phyloP scores from a whole-genome alignment of 208 protist genomes.

The Trypanosoma melophagium region DNA sequence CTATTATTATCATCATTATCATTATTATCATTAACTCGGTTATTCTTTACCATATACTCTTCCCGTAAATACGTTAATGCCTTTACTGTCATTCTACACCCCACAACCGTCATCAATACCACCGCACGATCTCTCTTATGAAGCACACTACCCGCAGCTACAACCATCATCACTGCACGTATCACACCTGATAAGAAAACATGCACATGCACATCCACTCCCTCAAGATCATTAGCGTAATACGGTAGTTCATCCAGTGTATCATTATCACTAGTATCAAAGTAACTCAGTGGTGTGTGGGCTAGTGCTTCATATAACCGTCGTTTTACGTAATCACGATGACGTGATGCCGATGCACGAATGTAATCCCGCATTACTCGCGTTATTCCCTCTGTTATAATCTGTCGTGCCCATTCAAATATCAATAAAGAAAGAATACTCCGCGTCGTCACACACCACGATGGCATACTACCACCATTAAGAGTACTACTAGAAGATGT shows the following conservation, averaged over 20 bases:
- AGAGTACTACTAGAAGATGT: conserved; percentile 17
- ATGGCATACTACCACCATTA: not conserved
- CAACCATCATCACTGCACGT: conserved; percentile 29
- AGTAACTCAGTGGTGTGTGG: conserved; percentile 61
- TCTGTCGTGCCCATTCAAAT: conserved; percentile 53
- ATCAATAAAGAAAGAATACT: conserved; percentile 38
- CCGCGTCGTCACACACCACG: not conserved
- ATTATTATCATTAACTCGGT: not conserved
- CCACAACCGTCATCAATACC: conserved; percentile 24
- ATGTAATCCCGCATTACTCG: conserved; percentile 49
- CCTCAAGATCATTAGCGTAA: conserved; percentile 82
- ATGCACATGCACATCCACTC: conserved; percentile 78
- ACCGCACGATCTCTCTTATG: conserved; percentile 20
- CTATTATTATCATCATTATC: conserved; percentile 15
- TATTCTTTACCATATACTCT: not conserved
- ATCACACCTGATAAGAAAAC: conserved; percentile 39
- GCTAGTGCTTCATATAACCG: conserved; percentile 66
- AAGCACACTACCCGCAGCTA: conserved; percentile 30
- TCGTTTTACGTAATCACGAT: conserved; percentile 49
- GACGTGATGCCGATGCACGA: conserved; percentile 36
- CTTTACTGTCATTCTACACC: not conserved
- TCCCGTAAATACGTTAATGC: conserved; percentile 1
- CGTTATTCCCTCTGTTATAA: conserved; percentile 43
- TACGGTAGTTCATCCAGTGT: conserved; percentile 74
- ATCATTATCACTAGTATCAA: conserved; percentile 55